Evolutionary conservation across 177 flowering plant genomes (phyloP), one percentile per base, ranked within the genome.

Genomic region (Tripterygium wilfordii): DNA sequence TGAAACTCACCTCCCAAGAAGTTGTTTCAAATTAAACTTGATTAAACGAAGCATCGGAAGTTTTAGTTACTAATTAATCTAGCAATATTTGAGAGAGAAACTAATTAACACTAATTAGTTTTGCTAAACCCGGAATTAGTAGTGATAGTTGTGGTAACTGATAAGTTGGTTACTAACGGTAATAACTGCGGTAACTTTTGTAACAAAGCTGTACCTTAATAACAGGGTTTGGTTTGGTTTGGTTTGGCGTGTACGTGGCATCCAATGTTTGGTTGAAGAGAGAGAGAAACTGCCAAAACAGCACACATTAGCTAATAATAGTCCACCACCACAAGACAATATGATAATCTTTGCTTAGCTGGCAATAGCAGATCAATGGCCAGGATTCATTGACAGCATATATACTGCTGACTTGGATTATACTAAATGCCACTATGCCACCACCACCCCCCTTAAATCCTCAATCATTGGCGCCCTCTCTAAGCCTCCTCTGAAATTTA

Each of bases 321-420:
- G 42, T 22, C n/a, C 6, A n/a, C n/a, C 17, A 44, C n/a, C 12
- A 10, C 21, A 30, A 5, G 52, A 56, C 30, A 46, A 49, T n/a
- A n/a, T n/a, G n/a, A n/a, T n/a, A n/a, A n/a, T n/a, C n/a, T n/a
- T 20, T 39, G 63, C 60, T 50, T 51, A 58, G 67, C 70, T 69
- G 70, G 69, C 69, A 49, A 48, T 16, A 37, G 22, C 14, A 24
- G 22, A 61, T 69, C 54, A 21, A 69, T 56, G 69, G 70, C 42
- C 36, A 32, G 24, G 25, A 61, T 57, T 49, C 45, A 25, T 8
- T 26, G 36, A 19, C 55, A 58, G 50, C 42, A 46, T 21, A 37
- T 10, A 24, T 3, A 16, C 14, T 30, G 55, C 38, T 46, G 56
- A 66, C 38, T 56, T 66, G 53, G 59, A 53, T 5, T 35, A 38